Evolutionary conservation across 441 rosid genomes (phyloP), one percentile per base, ranked within the genome.

Genomic region (Cnidoscolus chayamansa): DNA sequence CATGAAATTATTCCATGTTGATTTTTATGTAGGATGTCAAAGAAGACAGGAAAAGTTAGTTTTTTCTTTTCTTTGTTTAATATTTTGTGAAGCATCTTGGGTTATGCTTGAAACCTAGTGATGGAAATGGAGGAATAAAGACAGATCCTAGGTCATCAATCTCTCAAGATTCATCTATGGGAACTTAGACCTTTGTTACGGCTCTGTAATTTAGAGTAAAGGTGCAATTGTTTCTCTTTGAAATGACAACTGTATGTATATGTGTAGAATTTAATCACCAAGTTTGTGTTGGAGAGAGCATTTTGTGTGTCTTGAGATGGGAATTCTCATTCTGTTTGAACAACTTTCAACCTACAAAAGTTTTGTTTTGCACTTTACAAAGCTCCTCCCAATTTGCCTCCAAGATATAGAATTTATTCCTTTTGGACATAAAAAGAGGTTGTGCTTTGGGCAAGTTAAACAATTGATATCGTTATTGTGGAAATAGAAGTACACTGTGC

Each of bases 111-210:
- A 17, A 55, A 31, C 17, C 11, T 40, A 59, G 43, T 55, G 68
- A 67, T 60, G 69, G 67, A 40, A 35, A 37, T 68, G 77, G 65
- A 65, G 73, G 78, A 54, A 76, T 74, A 73, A 73, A 73, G 73
- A 72, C 51, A 67, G 66, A 32, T 37, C 68, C 13, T 50, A 7
- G 7, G 56, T 55, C 31, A 35, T 15, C 13, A 51, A 11, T 20
- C 62, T 68, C 25, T 10, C 74, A 32, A 54, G 57, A 60, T 59
- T 47, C 57, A 72, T 66, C 32, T 10, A 16, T n/a, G 25, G 2
- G 47, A 15, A 12, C 62, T 31, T 51, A 3, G 9, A 8, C 1
- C 8, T 37, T 64, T 8, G 32, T 64, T 32, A n/a, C 12, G 57
- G 45, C 40, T 75, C 57, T 49, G 45, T 37, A 2, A 51, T 31